Evolutionary conservation across 257 asterid genomes (phyloP), one percentile per base, ranked within the genome.

Genomic region (Gentiana macrophylla): DNA sequence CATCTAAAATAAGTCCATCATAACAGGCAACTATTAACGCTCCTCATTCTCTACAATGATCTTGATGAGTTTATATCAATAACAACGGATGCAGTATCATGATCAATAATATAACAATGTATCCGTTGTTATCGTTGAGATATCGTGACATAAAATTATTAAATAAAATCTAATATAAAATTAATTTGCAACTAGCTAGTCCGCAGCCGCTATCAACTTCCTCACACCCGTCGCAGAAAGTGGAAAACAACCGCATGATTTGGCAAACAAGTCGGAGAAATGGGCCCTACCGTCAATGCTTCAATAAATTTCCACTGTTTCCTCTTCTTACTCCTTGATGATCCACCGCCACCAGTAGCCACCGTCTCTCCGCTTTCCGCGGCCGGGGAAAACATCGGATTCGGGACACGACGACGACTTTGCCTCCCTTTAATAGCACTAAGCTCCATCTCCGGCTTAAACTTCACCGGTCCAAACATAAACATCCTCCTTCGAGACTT

Each of bases 391-490:
- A 54, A 53, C 15, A 35, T 51, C 0, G 6, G 10, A 7, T 48
- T 63, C 8, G 69, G 54, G 7, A 35, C 3, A 33, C 55, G 61
- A 15, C 24, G 24, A 41, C 71, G 72, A 3, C 70, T 55, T 45
- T 76, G 84, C 70, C 95, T 71, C 68, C 74, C 71, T 76, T 73
- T 86, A 55, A 86, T 80, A 37, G 73, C 83, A 48, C 80, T 65
- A 3, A 86, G 65, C 53, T 83, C 95, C 95, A 86, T 86, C 76
- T 86, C 95, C 1, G 87, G 88, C 67, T 70, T 77, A 66, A 86
- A 86, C 70, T 80, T 86, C 61, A 80, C 79, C 12, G 86, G 87
- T 53, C 89, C 89, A 37, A 83, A 83, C 94, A 86, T 83, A 57
- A 79, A 83, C 95, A 79, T 83, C 66, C 77, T 64, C 65, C 84